Percentiles rank a stretch among this genome's conserved stretches.
phyloP scores from a whole-genome alignment of 2,329 filamentous ascomycete species.

The Diaporthe sp. region DNA sequence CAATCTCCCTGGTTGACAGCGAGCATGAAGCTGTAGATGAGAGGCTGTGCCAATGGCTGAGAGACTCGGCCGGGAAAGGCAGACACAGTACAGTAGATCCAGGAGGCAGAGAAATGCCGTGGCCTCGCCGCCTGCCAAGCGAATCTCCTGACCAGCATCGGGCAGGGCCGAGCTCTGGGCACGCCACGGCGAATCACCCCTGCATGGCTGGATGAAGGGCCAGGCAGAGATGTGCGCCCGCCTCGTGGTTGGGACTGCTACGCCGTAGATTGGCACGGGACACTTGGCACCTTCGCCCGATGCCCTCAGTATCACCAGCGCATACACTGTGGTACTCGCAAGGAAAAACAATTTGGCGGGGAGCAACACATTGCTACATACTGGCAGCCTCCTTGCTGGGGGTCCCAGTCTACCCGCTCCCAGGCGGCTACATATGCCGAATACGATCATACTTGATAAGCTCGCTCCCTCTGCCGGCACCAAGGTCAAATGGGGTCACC shows the following conservation, averaged over 20 bases:
- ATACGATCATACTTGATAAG: background rate
- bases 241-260: background rate
- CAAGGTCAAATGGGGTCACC: background rate
- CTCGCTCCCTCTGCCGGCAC: background rate
- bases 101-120: background rate
- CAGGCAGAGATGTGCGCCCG: slow-evolving; percentile 26
- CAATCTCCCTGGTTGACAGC: background rate
- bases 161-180: slow-evolving; percentile 3
- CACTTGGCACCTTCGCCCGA: slow-evolving; percentile 3
- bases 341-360: background rate
- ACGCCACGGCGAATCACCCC: background rate
- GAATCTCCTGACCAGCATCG: slow-evolving; percentile 6
- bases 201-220: background rate
- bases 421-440: background rate
- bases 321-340: background rate
- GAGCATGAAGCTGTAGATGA: background rate
- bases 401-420: too few relatives aligned
- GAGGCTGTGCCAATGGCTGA: background rate
- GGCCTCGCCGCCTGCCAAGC: background rate
- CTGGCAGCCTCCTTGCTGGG: background rate
- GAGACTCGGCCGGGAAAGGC: background rate
- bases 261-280: slow-evolving; percentile 1
- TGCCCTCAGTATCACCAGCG: background rate
- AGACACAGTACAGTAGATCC: background rate
- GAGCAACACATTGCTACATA: background rate